Percentiles rank a stretch among this genome's conserved stretches.
Conservation (phyloP, 345 rosid genomes). For the Eucalyptus pauciflora region DNA sequence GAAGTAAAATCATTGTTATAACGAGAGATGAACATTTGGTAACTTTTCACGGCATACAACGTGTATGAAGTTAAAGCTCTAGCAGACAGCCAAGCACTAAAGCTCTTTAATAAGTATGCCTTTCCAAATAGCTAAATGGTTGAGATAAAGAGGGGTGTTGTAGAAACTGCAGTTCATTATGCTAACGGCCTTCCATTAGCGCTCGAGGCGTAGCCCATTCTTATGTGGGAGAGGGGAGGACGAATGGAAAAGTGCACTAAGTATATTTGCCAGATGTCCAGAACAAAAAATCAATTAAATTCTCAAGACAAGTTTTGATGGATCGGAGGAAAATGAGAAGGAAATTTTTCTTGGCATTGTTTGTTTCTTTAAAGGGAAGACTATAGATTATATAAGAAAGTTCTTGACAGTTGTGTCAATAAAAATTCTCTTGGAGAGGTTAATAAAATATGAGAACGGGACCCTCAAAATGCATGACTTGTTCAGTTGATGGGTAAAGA, state of each 20-base stretch:
- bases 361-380: background rate
- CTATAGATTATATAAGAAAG: background rate
- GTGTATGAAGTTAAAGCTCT: background rate
- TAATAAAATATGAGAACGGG: background rate
- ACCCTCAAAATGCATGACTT: constrained; percentile 8
- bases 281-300: background rate
- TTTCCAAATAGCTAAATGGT: background rate
- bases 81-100: background rate
- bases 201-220: background rate
- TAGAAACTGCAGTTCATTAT: background rate
- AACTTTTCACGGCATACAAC: background rate
- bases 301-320: background rate
- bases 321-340: background rate
- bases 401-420: background rate
- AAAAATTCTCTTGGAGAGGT: background rate
- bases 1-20: constrained; percentile 3
- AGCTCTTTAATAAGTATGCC: constrained; percentile 1
- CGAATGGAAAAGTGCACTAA: background rate
- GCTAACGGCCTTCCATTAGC: background rate
- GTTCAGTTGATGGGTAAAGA: constrained; percentile 6
- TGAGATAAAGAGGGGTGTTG: background rate
- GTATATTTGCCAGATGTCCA: background rate
- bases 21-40: background rate
- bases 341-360: background rate
- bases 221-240: background rate